Base-by-base conservation (phyloP, 1,284 basidiomycete species). In the Sanghuangporus sanghuang region DNA sequence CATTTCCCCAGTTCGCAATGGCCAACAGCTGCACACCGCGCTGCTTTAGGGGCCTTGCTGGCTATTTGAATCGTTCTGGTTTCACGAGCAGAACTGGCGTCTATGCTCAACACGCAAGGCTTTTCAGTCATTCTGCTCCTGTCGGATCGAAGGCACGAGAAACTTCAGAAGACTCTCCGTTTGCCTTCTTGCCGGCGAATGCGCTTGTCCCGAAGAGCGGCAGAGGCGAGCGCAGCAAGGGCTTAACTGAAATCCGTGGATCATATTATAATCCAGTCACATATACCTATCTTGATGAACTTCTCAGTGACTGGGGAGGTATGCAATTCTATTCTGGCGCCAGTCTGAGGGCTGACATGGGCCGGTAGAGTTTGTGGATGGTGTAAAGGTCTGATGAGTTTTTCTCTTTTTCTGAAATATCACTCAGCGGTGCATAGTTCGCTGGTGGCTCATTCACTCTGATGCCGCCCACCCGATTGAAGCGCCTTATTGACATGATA, bases 401-500 rank as follows among this genome's bases (percentile, higher is more conserved):
- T 18, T 6, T 32, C 32, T 7, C 2, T 9, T 21, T 6, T 36
- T n/a, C n/a, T 8, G 16, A 49, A 8, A 54, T 7, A 14, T 54
- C 8, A 14, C 9, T 18, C 38, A 35, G 36, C 36, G 21, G 11
- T 21, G 21, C 12, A 5, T 48, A 64, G 58, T 80, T 80, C 64
- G 79, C 79, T 4, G 79, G 79, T 1, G 79, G 79, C 14, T 74
- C 77, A 0, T 80, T 81, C 69, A 74, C 74, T 46, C 71, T 79
- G 50, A 78, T 81, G 75, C 79, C 79, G 0, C 73, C 73, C 68
- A 74, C 77, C 1, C 68, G 74, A 55, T 67, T 80, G 64, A 73
- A 68, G 18, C 70, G 63, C 6, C 63, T 79, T 55, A 78, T 80
- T 60, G 75, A 80, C 23, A 71, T 73, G 9, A 74, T 76, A 2